Evolutionary conservation across 1,139 yeast genomes (phyloP), one percentile per base, ranked within the genome.

Genomic region (Protomyces lactucae-debilis): DNA sequence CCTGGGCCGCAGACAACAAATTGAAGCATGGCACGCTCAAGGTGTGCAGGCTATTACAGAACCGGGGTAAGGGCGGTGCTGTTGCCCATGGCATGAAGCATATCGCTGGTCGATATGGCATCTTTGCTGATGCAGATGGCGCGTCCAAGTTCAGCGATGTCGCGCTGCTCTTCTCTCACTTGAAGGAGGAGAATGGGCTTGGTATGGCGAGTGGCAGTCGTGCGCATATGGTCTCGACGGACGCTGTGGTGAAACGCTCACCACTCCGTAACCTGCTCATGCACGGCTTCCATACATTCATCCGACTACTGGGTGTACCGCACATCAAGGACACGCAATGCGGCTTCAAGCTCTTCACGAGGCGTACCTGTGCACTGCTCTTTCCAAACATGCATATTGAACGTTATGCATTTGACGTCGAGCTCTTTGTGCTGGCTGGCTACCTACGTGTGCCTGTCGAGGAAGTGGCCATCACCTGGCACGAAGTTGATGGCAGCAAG

Each of bases 91-190:
- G 99, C 3, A 79, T 93, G 76, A 82, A 87, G 71, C 86, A 85
- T 72, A 77, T 86, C 8, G 79, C 90, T 57, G 99, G 99, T 10
- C 75, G 80, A 68, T 86, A 82, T 71, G 84, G 85, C 10, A 80
- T 93, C 18, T 93, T 93, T 79, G 98, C 97, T 3, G 99, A 93
- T 76, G 99, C 99, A 0, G 99, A 93, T 74, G 99, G 99, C 37
- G 99, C 99, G 3, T 87, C 96, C 28, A 81, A 80, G 71, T 93
- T 95, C 73, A 74, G 83, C 25, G 97, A 92, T 73, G 79, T 88
- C 28, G 73, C 74, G 3, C 82, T 82, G 66, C 79, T 93, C 67
- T 70, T 85, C 16, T 74, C 73, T 1, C 76, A 77, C 36, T 78
- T 88, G 4, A 64, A 72, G n/a, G 77, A 76, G 40, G 3, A 43